Percentiles rank a stretch among this genome's conserved stretches.
Conservation (phyloP, 1,284 basidiomycete genomes). For the Irpex sp. region DNA sequence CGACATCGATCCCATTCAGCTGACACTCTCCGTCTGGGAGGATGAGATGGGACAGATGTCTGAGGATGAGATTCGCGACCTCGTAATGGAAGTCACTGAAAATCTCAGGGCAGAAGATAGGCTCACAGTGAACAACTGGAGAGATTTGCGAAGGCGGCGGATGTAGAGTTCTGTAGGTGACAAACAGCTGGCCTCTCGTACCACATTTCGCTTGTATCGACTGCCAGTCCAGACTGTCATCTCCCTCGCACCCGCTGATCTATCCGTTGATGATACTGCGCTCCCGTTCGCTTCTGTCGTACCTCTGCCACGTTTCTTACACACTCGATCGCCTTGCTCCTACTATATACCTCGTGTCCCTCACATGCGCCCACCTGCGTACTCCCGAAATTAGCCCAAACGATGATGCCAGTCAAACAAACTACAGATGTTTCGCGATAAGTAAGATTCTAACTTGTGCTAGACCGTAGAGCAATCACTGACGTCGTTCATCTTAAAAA, state of each 20-base stretch:
- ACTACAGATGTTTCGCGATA: background rate
- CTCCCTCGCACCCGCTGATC: too few species aligned
- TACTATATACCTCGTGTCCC: background rate
- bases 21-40: constrained; percentile 20
- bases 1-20: constrained; percentile 9
- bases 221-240: too few species aligned
- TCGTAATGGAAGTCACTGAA: constrained; percentile 22
- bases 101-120: constrained; percentile 20
- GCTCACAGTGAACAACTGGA: constrained; percentile 15
- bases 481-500: background rate
- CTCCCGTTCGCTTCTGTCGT: background rate
- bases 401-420: background rate
- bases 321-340: background rate
- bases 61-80: constrained; percentile 19
- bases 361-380: background rate
- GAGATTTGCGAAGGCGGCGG: constrained; percentile 9
- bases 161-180: background rate
- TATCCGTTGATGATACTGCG: background rate
- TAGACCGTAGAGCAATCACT: background rate
- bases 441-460: background rate
- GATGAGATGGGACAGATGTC: constrained; percentile 20
- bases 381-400: too few species aligned
- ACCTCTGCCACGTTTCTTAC: background rate
- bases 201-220: background rate
- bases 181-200: background rate